Conservation (phyloP, 2,329 filamentous ascomycete species). For the Orbilia quercus region DNA sequence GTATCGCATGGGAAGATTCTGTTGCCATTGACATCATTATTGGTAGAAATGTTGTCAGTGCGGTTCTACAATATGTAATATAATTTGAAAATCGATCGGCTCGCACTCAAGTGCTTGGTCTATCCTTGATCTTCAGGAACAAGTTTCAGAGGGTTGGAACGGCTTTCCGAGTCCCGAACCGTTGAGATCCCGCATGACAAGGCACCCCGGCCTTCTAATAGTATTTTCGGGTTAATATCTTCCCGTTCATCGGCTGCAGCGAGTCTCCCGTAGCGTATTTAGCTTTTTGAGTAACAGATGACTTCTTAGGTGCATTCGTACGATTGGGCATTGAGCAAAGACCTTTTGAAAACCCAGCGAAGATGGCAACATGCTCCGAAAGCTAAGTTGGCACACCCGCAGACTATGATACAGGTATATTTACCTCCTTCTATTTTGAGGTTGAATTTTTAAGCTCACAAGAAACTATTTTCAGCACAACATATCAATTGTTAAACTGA, state of each 20-base stretch:
- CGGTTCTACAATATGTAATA: constrained; percentile 41
- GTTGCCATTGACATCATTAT: constrained; percentile 7
- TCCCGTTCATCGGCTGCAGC: constrained; percentile 21
- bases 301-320: background rate
- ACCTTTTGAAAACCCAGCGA: constrained; percentile 2
- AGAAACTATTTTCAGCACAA: constrained; percentile 11
- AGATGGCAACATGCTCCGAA: constrained; percentile 31
- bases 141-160: constrained; percentile 30
- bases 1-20: constrained; percentile 14
- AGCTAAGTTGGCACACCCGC: background rate
- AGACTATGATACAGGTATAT: background rate
- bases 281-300: constrained; percentile 16
- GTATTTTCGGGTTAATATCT: constrained; percentile 21
- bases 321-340: background rate
- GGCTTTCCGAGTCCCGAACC: constrained; percentile 25
- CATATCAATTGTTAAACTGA: constrained; percentile 1
- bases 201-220: background rate
- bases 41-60: background rate
- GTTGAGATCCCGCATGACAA: constrained; percentile 9
- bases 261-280: constrained; percentile 3
- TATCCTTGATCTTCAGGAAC: constrained; percentile 54
- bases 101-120: too few species aligned
- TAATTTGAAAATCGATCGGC: constrained; percentile 31
- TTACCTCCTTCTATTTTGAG: constrained; percentile 23
- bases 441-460: background rate